Base-by-base conservation (phyloP, 2,329 filamentous ascomycete genomes). In the Macroventuria anomochaeta region DNA sequence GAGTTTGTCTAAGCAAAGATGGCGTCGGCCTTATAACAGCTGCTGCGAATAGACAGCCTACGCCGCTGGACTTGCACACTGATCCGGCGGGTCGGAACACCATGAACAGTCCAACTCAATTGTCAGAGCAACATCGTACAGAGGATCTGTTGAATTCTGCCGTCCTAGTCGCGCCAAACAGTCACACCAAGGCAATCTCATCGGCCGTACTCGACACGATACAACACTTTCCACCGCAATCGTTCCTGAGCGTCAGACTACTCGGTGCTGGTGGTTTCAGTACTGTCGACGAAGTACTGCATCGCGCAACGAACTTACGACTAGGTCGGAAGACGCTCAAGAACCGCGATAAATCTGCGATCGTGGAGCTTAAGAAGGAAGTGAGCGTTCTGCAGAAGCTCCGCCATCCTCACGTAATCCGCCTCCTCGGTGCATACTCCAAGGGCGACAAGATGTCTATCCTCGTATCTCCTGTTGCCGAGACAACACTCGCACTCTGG, bases 351-450 rank as follows among this genome's bases (percentile, higher is more conserved):
- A 61, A 53, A 17, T 67, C 66, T 5, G 71, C 69, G 3, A 53
- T 71, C 5, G 64, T 68, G 15, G 72, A 75, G 33, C 55, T 75
- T 7, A 67, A 62, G 55, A 71, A 73, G 57, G 73, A 75, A 55
- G 71, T 75, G 5, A 57, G 61, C 38, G 61, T 72, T 18, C 65
- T 75, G 2, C 69, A 75, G 59, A 73, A 74, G 50, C 68, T 75
- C 21, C 70, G 72, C 43, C 72, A 75, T 40, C 71, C 72, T 29
- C 72, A 75, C 51, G 64, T 74, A n/a, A 70, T 75, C 38, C 71
- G 71, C n/a, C 64, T 74, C 57, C 61, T 74, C 7, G 72, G 67
- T 20, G 63, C 69, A n/a, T 73, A 74, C 43, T 63, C 69, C 3
- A 70, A 67, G 56, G 71, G 63, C 31, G 66, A 74, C 53, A 75